Percentiles rank a stretch among this genome's conserved stretches.
Evolutionary conservation across 305 asterid species (phyloP).

Genomic region (Stenogyne calaminthoides): DNA sequence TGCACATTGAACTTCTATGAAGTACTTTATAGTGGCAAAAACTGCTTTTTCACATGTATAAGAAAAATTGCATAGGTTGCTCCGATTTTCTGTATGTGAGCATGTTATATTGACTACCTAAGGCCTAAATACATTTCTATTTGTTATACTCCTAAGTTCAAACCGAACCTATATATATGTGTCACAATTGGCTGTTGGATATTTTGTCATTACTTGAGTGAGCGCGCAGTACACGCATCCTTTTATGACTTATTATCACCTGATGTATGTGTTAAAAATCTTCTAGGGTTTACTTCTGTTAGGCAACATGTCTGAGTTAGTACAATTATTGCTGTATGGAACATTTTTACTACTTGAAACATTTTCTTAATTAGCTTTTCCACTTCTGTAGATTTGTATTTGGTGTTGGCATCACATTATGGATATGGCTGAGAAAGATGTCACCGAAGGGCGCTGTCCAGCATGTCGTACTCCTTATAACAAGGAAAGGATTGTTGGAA

Average conservation of each 20-base stretch:
- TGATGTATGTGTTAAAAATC: background rate
- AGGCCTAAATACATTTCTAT: too few species aligned
- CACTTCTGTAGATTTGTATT: slow-evolving; percentile 73
- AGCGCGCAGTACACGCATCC: background rate
- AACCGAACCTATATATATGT: background rate
- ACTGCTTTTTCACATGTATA: background rate
- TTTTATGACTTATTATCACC: background rate
- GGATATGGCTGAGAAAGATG: slow-evolving; percentile 99
- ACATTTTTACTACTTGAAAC: slow-evolving; percentile 6
- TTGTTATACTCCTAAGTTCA: background rate
- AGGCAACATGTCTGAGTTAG: background rate
- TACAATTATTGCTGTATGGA: background rate
- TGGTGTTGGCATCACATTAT: slow-evolving; percentile 99
- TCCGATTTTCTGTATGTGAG: background rate
- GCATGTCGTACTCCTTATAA: slow-evolving; percentile 97
- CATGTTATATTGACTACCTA: too few species aligned
- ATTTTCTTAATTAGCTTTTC: slow-evolving; percentile 11
- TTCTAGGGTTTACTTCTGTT: background rate
- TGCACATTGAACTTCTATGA: background rate
- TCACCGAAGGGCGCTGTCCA: slow-evolving; percentile 95
- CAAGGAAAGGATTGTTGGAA: slow-evolving; percentile 97
- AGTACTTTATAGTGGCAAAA: background rate
- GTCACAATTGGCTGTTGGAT: background rate
- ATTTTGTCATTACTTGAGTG: background rate
- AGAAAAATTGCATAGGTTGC: background rate